These are phyloP conservation scores for Bruguiera parviflora DNA, from an alignment of 345 rosid genomes.

Conservation along the genomic window DNA sequence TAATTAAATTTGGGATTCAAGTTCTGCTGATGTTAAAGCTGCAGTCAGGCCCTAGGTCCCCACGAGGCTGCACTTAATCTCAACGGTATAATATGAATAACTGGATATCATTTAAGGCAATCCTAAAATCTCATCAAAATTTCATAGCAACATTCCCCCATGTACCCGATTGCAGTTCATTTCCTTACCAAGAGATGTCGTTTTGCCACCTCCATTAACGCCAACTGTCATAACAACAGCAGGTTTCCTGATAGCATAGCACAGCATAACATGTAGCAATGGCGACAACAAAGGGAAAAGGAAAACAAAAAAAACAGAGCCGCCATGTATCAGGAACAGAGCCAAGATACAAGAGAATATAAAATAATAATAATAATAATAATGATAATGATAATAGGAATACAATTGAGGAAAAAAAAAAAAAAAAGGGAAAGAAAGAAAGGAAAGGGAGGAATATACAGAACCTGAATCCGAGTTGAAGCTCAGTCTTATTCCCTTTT, in stretches of 20 bases:
- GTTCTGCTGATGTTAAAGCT: no score
- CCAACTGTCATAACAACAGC: conserved; percentile 88
- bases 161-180: neutral
- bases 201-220: conserved; percentile 95
- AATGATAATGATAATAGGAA: neutral
- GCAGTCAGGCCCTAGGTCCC: no score
- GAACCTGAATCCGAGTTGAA: conserved; percentile 86
- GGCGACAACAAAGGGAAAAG: conserved; percentile 10
- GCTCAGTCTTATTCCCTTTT: conserved; percentile 73
- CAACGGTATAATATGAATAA: no score
- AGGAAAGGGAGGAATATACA: neutral
- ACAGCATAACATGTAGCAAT: neutral
- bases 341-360: no score
- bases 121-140: neutral
- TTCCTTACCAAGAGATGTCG: conserved; percentile 82
- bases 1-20: no score
- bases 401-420: neutral
- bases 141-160: neutral
- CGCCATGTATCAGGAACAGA: neutral
- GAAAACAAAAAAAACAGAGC: neutral
- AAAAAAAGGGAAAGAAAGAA: neutral
- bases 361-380: no score
- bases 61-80: no score
- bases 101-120: no score
- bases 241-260: conserved; percentile 59